Base-by-base conservation (phyloP, 2,329 filamentous ascomycete species). In the Trichoderma guizhouense region DNA sequence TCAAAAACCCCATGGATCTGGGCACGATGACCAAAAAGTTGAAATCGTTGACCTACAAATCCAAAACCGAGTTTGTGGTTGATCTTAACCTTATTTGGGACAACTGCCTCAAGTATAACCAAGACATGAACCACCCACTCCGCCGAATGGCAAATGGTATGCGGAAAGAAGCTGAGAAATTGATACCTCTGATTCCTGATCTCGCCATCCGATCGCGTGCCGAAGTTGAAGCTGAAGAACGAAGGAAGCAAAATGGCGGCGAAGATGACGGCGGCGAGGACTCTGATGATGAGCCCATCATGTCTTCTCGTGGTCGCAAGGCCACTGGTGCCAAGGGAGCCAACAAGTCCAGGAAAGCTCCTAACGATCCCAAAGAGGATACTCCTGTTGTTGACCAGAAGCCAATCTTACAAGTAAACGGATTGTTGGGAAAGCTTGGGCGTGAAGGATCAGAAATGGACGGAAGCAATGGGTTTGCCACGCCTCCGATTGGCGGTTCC, bases 21-120 rank as follows among this genome's bases (percentile, higher is more conserved):
- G 96, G 96, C 47, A 92, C 91, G 62, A 98, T 99, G 94, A 97
- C 97, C 74, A 99, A 99, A 84, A 99, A 98, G 84, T 89, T 99
- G 69, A 95, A 95, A 79, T 87, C 88, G 11, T 83, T 94, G 43
- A 87, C 87, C 47, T 96, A 93, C 83, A 95, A 93, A 79, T 95
- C 92, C 61, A 99, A 99, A 83, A 89, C 93, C 73, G 96, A 99
- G 28, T 99, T 99, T 75, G 94, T 98, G 30, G 89, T 92, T 36
- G 96, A 99, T 79, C 86, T 99, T 11, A 95, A 97, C 79, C 84
- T 98, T 65, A 98, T 99, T 67, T 99, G 96, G 96, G 90, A 94
- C 71, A 99, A 99, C 79, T 99, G 96, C 80, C 86, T 99, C 71
- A 94, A 92, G 77, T 99, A 98, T 82, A 99, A 99, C 80, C 92